Evolutionary conservation across 129 eudicot species (phyloP).

Genomic region (Rutidosis leptorrhynchoides): DNA sequence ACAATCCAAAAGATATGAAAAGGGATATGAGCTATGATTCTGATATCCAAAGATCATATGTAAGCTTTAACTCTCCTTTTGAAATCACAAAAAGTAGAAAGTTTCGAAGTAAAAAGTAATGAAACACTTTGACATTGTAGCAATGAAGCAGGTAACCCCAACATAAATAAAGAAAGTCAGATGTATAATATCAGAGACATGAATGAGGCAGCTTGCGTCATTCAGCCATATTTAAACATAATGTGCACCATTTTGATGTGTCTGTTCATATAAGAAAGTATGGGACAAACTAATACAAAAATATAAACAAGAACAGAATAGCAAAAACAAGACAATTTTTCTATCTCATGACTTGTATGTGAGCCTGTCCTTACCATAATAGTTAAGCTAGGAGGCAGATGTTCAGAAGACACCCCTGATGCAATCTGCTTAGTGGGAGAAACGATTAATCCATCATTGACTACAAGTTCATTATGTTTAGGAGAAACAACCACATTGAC

Average conservation of each 20-base stretch:
- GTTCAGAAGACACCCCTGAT: constrained; percentile 18
- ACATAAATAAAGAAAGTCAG: neutral
- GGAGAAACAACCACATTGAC: constrained; percentile 30
- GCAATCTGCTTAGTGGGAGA: constrained; percentile 24
- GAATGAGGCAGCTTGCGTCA: neutral
- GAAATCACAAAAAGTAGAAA: neutral
- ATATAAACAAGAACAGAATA: constrained; percentile 7
- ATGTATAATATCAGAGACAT: neutral
- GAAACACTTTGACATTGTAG: neutral
- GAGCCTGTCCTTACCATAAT: constrained; percentile 35
- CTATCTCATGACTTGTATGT: neutral
- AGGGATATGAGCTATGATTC: neutral
- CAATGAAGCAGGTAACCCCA: neutral
- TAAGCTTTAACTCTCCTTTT: neutral
- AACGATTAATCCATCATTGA: constrained; percentile 25
- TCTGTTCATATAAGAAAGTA: neutral
- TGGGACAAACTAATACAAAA: constrained; percentile 5
- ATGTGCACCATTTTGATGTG: neutral
- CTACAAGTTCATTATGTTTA: constrained; percentile 18
- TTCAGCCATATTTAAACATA: neutral
- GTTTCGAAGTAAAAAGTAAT: neutral
- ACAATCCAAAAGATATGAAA: constrained; percentile 1
- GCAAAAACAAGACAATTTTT: constrained; percentile 6
- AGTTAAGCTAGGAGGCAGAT: constrained; percentile 26
- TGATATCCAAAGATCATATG: neutral